Evolutionary conservation across 2,329 filamentous ascomycete species (phyloP).

Genomic region (Aspergillus uvarum): DNA sequence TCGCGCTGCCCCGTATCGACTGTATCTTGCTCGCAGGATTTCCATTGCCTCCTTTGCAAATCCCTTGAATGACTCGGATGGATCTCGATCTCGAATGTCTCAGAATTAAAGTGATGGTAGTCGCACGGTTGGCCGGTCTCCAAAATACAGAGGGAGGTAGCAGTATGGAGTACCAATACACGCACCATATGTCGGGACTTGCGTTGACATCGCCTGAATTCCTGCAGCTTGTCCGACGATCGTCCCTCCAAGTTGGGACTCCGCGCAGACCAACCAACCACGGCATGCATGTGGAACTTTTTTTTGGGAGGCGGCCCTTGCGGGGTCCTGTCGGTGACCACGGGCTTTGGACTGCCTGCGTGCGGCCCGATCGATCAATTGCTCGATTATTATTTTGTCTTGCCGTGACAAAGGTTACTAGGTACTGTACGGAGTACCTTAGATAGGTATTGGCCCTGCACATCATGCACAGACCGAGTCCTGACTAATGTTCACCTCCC

Average conservation of each 20-base stretch:
- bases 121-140: not conserved
- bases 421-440: too few relatives aligned
- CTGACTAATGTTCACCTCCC: not conserved
- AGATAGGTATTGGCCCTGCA: not conserved
- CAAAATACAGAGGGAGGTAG: too few relatives aligned
- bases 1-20: not conserved
- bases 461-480: conserved; percentile 5
- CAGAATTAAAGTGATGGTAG: not conserved
- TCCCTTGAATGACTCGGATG: not conserved
- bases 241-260: not conserved
- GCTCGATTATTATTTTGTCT: not conserved
- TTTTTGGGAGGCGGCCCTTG: not conserved
- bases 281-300: not conserved
- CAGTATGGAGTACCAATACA: not conserved
- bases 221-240: not conserved
- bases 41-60: not conserved
- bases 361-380: not conserved
- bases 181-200: not conserved
- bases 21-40: not conserved
- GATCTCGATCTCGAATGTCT: not conserved
- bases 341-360: not conserved
- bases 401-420: not conserved
- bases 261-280: not conserved
- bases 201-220: not conserved
- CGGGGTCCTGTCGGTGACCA: conserved; percentile 3